Conservation (phyloP, 352 stramenopile genomes). For the Thalassiosira delicatula region DNA sequence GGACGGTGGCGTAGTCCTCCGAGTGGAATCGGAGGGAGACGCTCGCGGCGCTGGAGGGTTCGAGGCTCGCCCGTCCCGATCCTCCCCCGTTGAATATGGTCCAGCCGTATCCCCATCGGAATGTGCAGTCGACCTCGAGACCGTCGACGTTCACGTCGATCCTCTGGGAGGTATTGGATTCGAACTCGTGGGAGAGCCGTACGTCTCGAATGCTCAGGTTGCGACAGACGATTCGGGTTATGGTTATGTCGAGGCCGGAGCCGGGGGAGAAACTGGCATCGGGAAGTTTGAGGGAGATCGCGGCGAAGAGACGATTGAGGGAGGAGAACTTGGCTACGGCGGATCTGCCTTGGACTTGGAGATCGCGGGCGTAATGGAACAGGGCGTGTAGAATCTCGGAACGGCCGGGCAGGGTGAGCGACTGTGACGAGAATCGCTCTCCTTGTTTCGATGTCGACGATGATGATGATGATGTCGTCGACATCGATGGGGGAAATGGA, state of each 20-base stretch:
- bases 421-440: not conserved
- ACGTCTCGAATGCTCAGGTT: constrained; percentile 66
- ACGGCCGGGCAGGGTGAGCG: not conserved
- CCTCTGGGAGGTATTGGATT: constrained; percentile 30
- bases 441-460: constrained; percentile 8
- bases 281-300: constrained; percentile 16
- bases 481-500: constrained; percentile 47
- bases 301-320: constrained; percentile 23
- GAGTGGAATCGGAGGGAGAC: constrained; percentile 34
- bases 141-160: constrained; percentile 49
- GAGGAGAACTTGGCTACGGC: constrained; percentile 11
- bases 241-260: constrained; percentile 56
- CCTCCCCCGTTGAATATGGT: constrained; percentile 37
- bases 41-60: not conserved
- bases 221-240: constrained; percentile 61
- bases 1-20: constrained; percentile 30
- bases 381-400: not conserved
- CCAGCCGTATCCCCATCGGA: constrained; percentile 65
- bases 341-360: not conserved
- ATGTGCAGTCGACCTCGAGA: constrained; percentile 60
- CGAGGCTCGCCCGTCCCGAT: not conserved
- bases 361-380: not conserved
- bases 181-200: constrained; percentile 39
- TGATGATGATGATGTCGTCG: constrained; percentile 4
- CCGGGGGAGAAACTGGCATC: not conserved